These are phyloP conservation scores for Scedosporium apiospermum DNA, from an alignment of 2,329 filamentous ascomycete genomes.

Conservation along the genomic window DNA sequence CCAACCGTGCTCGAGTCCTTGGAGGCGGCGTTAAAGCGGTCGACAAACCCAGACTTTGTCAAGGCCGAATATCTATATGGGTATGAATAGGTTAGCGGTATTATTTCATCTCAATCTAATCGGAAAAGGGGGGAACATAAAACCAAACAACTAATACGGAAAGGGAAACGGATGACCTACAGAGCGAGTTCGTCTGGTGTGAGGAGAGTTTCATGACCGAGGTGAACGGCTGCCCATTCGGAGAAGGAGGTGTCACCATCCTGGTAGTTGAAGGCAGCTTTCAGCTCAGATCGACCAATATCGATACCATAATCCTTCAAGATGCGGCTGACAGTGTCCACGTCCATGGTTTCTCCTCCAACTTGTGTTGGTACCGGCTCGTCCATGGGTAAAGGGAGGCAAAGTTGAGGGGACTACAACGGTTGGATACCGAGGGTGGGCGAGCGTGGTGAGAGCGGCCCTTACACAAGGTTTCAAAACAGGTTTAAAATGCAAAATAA, in stretches of 20 bases:
- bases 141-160: too few relatives aligned
- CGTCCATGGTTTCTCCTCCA: conserved; percentile 7
- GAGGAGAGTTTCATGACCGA: conserved; percentile 41
- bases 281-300: conserved; percentile 24
- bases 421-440: too few relatives aligned
- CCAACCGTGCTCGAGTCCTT: conserved; percentile 30
- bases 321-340: conserved; percentile 11
- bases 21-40: conserved; percentile 28
- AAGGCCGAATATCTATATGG: conserved; percentile 37
- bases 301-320: conserved; percentile 21
- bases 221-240: conserved; percentile 40
- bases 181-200: conserved; percentile 42
- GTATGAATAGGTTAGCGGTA: background rate
- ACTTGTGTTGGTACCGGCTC: background rate
- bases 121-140: too few relatives aligned
- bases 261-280: conserved; percentile 18
- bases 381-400: conserved; percentile 4
- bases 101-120: too few relatives aligned
- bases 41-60: conserved; percentile 37
- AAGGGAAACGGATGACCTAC: conserved; percentile 25
- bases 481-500: too few relatives aligned
- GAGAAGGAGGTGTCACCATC: conserved; percentile 17
- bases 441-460: too few relatives aligned
- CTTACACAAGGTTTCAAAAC: too few relatives aligned
- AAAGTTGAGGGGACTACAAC: too few relatives aligned